Evolutionary conservation across 192 early-diverging fungal species (phyloP), one percentile per base, ranked within the genome.

Genomic region (Neocallimastix lanati): DNA sequence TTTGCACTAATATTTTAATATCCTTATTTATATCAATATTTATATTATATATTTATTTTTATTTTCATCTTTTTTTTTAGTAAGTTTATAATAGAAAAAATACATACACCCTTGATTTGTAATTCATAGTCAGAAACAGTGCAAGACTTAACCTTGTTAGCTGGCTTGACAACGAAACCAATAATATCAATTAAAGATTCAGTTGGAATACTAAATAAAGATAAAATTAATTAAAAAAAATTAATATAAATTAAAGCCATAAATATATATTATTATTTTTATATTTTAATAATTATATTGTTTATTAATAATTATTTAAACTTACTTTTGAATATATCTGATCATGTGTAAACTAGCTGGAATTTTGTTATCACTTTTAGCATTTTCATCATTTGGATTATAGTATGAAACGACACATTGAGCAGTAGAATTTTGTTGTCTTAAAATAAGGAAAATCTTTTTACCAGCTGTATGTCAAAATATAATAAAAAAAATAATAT

Each of bases 41-140:
- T n/a, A n/a, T n/a, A 28, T 29, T 29, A 50, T 18, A 12, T 18
- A 14, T 78, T 77, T 29, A 82, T 76, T 28, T 6, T 36, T n/a
- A n/a, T n/a, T n/a, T n/a, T n/a, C n/a, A n/a, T 88, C 28, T 13
- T 16, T 37, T 29, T 13, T 15, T 79, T 28, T n/a, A 25, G 9
- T 13, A 4, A 36, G n/a, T 81, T 21, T 78, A 80, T 81, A 77
- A 50, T 30, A 18, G 16, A 37, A 27, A 29, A 30, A 86, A 85
- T 6, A 29, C 29, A 15, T 77, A 94, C 88, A 86, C 91, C 92
- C 37, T 84, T 81, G 82, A 99, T 92, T 27, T 87, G 87, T 78
- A 99, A 89, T 85, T 99, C 98, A n/a, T 92, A 92, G 83, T 94
- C 90, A 80, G 93, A 93, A 13, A 99, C 91, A 37, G 94, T 96